A percentile compares a stretch with the other conserved stretches of the same genome.
Evolutionary conservation across 1,284 basidiomycete species (phyloP).

Genomic region (Acaromyces ingoldii): DNA sequence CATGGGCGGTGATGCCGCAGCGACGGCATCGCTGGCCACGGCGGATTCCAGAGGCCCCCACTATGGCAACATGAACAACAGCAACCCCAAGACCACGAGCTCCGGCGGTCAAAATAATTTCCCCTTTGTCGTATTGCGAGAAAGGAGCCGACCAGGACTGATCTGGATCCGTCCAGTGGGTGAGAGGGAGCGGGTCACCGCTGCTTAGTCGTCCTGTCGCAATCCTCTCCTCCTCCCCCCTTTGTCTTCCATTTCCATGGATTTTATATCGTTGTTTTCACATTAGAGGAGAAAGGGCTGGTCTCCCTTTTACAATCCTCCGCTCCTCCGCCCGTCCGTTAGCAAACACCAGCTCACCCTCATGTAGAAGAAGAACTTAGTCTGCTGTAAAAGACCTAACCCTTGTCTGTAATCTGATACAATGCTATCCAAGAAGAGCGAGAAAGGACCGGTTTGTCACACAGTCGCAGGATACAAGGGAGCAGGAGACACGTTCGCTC

Average conservation of each 20-base stretch:
- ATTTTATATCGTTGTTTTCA: too few relatives aligned
- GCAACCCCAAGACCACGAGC: slow-evolving; percentile 4
- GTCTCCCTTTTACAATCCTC: neutral
- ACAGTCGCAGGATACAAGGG: too few relatives aligned
- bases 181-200: slow-evolving; percentile 20
- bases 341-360: neutral
- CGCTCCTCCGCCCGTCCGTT: neutral
- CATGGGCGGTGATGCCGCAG: slow-evolving; percentile 23
- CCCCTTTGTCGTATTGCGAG: slow-evolving; percentile 36
- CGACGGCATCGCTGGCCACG: slow-evolving; percentile 7
- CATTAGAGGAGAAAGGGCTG: too few relatives aligned
- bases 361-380: too few relatives aligned
- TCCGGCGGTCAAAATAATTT: neutral
- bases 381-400: too few relatives aligned
- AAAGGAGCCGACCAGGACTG: slow-evolving; percentile 33
- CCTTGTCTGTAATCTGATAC: too few relatives aligned
- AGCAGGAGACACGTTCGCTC: too few relatives aligned
- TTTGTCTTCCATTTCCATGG: neutral
- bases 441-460: too few relatives aligned
- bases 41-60: slow-evolving; percentile 15
- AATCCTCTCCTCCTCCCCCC: neutral
- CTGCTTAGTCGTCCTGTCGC: neutral
- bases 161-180: slow-evolving; percentile 39
- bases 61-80: slow-evolving; percentile 14
- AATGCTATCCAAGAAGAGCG: too few relatives aligned